These are phyloP conservation scores for Penicillium daleae DNA, from an alignment of 495 filamentous ascomycete genomes.

Conservation along the genomic window DNA sequence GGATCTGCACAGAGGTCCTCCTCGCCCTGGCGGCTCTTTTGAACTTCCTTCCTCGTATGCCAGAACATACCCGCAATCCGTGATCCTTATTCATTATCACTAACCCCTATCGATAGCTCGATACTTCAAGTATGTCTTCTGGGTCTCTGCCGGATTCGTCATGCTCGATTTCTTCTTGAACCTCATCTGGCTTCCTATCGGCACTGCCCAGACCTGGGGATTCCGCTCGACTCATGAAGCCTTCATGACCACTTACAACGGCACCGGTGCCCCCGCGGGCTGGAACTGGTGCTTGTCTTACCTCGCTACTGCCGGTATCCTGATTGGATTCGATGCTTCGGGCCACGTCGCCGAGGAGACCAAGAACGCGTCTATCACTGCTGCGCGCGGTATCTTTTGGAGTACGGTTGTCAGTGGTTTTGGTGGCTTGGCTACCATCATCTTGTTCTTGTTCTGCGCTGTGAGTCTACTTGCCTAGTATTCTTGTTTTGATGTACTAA, in stretches of 20 bases:
- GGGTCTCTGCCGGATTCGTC: slow-evolving; percentile 50
- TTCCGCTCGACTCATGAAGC: slow-evolving; percentile 58
- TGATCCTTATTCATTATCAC: background rate
- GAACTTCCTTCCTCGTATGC: slow-evolving; percentile 49
- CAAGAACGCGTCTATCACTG: slow-evolving; percentile 56
- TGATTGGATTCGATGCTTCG: slow-evolving; percentile 61
- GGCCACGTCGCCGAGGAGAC: slow-evolving; percentile 62
- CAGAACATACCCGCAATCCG: slow-evolving; percentile 10
- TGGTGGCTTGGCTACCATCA: slow-evolving; percentile 54
- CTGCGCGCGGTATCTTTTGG: slow-evolving; percentile 59
- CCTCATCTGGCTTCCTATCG: slow-evolving; percentile 61
- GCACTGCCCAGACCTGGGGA: slow-evolving; percentile 54
- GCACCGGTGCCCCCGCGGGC: slow-evolving; percentile 55
- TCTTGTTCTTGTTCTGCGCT: slow-evolving; percentile 60
- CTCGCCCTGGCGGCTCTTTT: slow-evolving; percentile 50
- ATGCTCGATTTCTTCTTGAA: slow-evolving; percentile 59
- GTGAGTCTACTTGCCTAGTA: slow-evolving; percentile 28
- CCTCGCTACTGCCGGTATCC: slow-evolving; percentile 60
- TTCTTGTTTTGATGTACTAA: background rate
- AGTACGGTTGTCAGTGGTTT: slow-evolving; percentile 56
- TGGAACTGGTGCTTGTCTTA: slow-evolving; percentile 66
- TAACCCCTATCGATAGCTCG: slow-evolving; percentile 34
- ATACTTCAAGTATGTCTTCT: slow-evolving; percentile 52
- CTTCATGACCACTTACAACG: slow-evolving; percentile 62
- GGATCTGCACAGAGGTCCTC: slow-evolving; percentile 55